Percentiles rank a stretch among this genome's conserved stretches.
These are phyloP conservation scores for Mikania micrantha DNA, from an alignment of 129 eudicot species.

Conservation along the genomic window DNA sequence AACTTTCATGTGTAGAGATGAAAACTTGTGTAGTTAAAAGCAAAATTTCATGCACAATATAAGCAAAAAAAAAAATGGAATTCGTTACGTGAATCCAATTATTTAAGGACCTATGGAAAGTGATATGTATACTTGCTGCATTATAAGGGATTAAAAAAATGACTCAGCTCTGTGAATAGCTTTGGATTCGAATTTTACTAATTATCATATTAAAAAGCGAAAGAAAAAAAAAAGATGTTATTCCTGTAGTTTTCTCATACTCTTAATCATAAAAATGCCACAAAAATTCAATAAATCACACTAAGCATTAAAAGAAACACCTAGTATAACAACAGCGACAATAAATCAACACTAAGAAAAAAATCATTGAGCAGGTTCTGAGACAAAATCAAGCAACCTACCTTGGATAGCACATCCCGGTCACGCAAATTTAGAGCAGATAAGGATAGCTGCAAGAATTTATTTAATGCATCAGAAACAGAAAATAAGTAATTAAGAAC, in stretches of 20 bases:
- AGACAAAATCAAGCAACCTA: slow-evolving; percentile 20
- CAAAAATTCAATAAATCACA: background rate
- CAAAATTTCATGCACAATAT: background rate
- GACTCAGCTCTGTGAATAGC: background rate
- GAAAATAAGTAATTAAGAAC: background rate
- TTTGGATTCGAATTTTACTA: background rate
- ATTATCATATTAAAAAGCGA: background rate
- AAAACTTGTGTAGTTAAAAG: slow-evolving; percentile 12
- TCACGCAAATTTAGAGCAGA: slow-evolving; percentile 86
- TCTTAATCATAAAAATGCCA: background rate
- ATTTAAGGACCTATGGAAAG: background rate
- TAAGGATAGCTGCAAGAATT: slow-evolving; percentile 67
- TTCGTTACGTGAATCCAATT: background rate
- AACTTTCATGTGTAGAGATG: slow-evolving; percentile 16
- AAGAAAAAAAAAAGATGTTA: background rate
- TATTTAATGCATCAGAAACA: slow-evolving; percentile 19
- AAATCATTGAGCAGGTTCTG: background rate
- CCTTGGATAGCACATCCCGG: slow-evolving; percentile 95
- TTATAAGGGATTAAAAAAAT: background rate
- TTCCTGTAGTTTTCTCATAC: background rate
- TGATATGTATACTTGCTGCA: background rate
- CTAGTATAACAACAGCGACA: background rate
- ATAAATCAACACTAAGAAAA: background rate
- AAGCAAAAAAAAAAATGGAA: background rate
- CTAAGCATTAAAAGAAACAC: slow-evolving; percentile 4